Percentiles rank a stretch among this genome's conserved stretches.
Evolutionary conservation across 352 stramenopile species (phyloP).

Genomic region (Aphanomyces stellatus): DNA sequence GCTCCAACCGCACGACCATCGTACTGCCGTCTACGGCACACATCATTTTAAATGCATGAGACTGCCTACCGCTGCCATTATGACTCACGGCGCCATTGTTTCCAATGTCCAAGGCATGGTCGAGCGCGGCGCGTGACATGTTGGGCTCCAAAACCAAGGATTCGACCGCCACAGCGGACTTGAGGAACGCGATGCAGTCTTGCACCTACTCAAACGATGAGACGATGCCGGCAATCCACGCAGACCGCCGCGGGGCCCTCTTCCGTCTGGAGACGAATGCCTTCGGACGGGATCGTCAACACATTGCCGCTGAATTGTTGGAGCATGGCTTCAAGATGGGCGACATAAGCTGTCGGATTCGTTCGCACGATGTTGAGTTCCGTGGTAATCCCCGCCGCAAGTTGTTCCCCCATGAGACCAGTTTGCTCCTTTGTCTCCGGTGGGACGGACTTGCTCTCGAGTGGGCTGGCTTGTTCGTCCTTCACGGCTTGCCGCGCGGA

Average conservation of each 20-base stretch:
- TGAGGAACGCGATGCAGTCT: slow-evolving; percentile 18
- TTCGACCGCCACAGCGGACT: background rate
- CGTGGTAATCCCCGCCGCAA: background rate
- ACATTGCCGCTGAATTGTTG: slow-evolving; percentile 13
- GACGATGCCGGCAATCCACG: background rate
- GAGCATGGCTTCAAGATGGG: slow-evolving; percentile 13
- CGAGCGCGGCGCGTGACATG: slow-evolving; percentile 13
- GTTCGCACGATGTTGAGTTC: slow-evolving; percentile 14
- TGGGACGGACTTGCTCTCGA: background rate
- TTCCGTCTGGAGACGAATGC: slow-evolving; percentile 19
- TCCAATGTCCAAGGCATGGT: slow-evolving; percentile 16
- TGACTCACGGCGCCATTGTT: slow-evolving; percentile 19
- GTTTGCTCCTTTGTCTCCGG: background rate
- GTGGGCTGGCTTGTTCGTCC: background rate
- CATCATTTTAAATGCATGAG: background rate
- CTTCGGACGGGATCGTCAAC: slow-evolving; percentile 16
- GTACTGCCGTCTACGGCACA: slow-evolving; percentile 15
- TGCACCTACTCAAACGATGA: slow-evolving; percentile 8
- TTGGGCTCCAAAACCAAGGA: slow-evolving; percentile 1
- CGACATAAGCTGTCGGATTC: slow-evolving; percentile 7
- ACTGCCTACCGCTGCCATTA: slow-evolving; percentile 4
- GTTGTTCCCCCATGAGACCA: background rate
- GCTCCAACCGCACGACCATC: slow-evolving; percentile 10
- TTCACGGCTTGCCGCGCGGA: background rate
- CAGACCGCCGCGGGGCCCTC: slow-evolving; percentile 13